Evolutionary conservation across 73 alveolate species (phyloP).

Genomic region (Tetrahymena malaccensis): DNA sequence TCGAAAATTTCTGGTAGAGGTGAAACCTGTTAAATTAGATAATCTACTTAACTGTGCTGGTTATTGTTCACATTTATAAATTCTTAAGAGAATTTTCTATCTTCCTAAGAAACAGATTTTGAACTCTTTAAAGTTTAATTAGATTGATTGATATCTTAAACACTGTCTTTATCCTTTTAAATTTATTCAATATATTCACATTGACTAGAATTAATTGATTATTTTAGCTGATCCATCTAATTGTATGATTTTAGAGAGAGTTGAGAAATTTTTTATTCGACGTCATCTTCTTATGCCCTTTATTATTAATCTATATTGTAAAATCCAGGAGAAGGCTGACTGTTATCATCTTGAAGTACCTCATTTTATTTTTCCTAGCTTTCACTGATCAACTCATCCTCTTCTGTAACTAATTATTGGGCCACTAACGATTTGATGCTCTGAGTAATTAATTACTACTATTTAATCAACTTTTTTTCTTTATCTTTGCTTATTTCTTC

Average conservation of each 20-base stretch:
- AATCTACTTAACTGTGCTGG: neutral
- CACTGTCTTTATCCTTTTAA: neutral
- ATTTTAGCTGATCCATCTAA: neutral
- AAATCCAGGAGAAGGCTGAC: neutral
- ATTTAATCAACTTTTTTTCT: neutral
- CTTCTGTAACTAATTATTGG: neutral
- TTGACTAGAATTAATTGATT: neutral
- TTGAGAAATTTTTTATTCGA: neutral
- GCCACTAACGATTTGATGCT: neutral
- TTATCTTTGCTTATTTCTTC: neutral
- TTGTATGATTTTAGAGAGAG: neutral
- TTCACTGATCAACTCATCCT: neutral
- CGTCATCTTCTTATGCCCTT: neutral
- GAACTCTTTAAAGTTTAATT: neutral
- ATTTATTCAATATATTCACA: neutral
- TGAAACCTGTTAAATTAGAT: neutral
- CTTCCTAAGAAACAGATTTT: neutral
- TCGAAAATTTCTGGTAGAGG: neutral
- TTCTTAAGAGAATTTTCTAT: neutral
- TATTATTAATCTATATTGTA: neutral
- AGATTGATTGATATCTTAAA: neutral
- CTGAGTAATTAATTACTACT: neutral
- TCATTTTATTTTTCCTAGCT: neutral
- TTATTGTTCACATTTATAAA: neutral
- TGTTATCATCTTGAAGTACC: neutral